Conservation (phyloP, 768 basidiomycete genomes). For the Tulasnella sp. region DNA sequence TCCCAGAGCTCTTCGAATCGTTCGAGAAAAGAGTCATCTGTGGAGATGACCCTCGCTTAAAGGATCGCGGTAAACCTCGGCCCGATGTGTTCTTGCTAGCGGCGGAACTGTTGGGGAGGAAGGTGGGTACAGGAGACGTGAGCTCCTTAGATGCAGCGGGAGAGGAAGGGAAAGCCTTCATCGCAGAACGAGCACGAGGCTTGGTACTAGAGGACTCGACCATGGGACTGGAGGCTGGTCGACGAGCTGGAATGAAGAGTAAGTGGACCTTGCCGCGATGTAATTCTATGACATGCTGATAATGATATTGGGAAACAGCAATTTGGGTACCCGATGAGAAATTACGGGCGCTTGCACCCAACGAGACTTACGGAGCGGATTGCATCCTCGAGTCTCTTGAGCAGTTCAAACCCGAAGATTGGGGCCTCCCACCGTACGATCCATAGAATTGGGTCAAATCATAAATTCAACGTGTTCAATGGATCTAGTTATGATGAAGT, state of each 20-base stretch:
- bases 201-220: constrained; percentile 79
- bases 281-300: background rate
- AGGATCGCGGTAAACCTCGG: constrained; percentile 56
- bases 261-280: constrained; percentile 21
- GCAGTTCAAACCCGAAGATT: constrained; percentile 70
- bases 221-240: constrained; percentile 70
- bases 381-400: constrained; percentile 54
- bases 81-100: constrained; percentile 77
- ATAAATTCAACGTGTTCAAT: too few relatives aligned
- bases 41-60: constrained; percentile 48
- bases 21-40: constrained; percentile 65
- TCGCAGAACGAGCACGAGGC: constrained; percentile 49
- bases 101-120: constrained; percentile 50
- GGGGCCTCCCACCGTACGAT: constrained; percentile 73
- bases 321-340: constrained; percentile 79
- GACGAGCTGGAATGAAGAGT: constrained; percentile 84
- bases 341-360: constrained; percentile 40
- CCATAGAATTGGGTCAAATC: background rate
- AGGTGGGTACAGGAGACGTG: constrained; percentile 44
- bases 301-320: too few relatives aligned
- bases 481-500: too few relatives aligned
- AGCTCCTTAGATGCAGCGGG: constrained; percentile 29
- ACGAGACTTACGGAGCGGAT: constrained; percentile 45
- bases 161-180: constrained; percentile 33
- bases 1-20: constrained; percentile 47